Percentiles rank a stretch among this genome's conserved stretches.
These are phyloP conservation scores for Mycena sp. DNA, from an alignment of 1,284 basidiomycete species.

Conservation along the genomic window DNA sequence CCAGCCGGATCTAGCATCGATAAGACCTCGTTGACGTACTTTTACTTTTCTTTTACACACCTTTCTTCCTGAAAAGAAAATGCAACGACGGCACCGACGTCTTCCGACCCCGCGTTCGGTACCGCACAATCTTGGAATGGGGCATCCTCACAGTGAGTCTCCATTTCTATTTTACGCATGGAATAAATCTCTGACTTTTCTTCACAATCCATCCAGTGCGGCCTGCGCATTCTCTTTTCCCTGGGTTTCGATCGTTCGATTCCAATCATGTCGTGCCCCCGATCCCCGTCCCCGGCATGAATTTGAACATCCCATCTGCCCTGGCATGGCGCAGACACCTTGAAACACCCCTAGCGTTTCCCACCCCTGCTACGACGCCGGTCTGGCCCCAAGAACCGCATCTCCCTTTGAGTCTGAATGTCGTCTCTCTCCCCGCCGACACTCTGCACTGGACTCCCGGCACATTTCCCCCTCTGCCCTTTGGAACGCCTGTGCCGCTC, in stretches of 20 bases:
- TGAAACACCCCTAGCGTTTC: neutral
- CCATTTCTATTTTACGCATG: conserved; percentile 10
- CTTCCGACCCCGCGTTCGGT: conserved; percentile 12
- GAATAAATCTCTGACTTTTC: neutral
- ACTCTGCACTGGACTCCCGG: conserved; percentile 36
- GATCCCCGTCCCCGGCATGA: conserved; percentile 6
- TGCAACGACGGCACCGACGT: conserved; percentile 11
- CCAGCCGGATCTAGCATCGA: too few species aligned
- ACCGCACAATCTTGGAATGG: conserved; percentile 7
- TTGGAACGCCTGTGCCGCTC: conserved; percentile 40
- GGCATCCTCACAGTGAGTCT: conserved; percentile 18
- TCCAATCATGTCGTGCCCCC: neutral
- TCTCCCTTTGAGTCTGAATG: neutral
- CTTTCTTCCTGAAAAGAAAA: conserved; percentile 6
- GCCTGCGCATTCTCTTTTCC: neutral
- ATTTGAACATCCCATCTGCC: conserved; percentile 18
- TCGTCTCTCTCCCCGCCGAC: conserved; percentile 21
- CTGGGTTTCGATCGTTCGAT: neutral
- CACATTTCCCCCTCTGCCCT: conserved; percentile 41
- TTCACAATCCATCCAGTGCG: conserved; percentile 20
- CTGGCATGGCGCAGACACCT: conserved; percentile 21
- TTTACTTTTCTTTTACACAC: conserved; percentile 21
- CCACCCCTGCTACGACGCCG: conserved; percentile 14
- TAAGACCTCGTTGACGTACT: too few species aligned
- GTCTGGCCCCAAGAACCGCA: conserved; percentile 14